phyloP scores from a whole-genome alignment of 2,329 filamentous ascomycete genomes.

The Hortaea werneckii region DNA sequence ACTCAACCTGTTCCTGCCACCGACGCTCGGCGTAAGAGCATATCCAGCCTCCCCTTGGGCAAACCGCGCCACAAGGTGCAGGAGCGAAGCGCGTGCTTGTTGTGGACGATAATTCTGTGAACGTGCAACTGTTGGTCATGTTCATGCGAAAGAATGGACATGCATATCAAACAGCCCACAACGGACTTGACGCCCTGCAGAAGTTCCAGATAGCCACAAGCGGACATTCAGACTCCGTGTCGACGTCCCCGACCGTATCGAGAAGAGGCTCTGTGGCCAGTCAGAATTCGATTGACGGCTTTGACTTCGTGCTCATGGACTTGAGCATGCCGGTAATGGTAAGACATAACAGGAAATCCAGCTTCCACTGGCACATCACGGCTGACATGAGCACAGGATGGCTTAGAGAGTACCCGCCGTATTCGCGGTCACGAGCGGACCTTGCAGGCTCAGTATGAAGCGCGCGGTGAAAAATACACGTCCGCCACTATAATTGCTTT shows the following conservation, averaged over 20 bases:
- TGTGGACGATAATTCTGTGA: slow-evolving; percentile 16
- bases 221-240: neutral
- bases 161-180: neutral
- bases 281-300: slow-evolving; percentile 9
- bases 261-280: neutral
- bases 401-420: slow-evolving; percentile 11
- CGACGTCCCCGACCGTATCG: neutral
- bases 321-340: slow-evolving; percentile 4
- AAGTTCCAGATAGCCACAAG: neutral
- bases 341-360: no score
- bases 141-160: neutral
- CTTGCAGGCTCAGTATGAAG: neutral
- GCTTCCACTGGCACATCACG: no score
- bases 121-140: slow-evolving; percentile 8
- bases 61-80: no score
- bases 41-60: no score
- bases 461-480: neutral
- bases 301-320: slow-evolving; percentile 39
- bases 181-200: neutral
- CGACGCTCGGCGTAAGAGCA: no score
- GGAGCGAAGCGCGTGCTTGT: slow-evolving; percentile 5
- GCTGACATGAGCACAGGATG: slow-evolving; percentile 12
- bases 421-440: slow-evolving; percentile 12
- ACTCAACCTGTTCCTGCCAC: no score
- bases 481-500: slow-evolving; percentile 11